A percentile compares a stretch with the other conserved stretches of the same genome.
These are phyloP conservation scores for Penicillium samsonianum DNA, from an alignment of 495 filamentous ascomycete species.

Conservation along the genomic window DNA sequence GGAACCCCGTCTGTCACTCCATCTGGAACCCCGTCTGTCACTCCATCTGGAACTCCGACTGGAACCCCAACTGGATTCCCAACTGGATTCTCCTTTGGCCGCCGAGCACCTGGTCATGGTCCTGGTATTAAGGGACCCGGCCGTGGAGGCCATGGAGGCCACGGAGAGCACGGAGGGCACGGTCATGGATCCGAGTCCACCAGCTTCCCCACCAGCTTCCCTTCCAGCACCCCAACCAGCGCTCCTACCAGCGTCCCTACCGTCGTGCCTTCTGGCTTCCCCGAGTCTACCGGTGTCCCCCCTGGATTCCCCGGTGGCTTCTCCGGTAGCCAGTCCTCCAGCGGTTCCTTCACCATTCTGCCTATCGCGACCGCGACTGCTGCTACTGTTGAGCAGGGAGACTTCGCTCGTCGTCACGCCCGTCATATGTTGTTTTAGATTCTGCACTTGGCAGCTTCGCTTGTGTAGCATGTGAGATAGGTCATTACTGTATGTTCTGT, in stretches of 20 bases:
- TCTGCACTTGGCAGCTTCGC: constrained; percentile 14
- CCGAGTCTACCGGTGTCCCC: constrained; percentile 11
- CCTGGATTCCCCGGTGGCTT: constrained; percentile 11
- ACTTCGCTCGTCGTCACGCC: constrained; percentile 31
- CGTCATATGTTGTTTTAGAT: constrained; percentile 30
- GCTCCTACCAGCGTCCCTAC: not conserved
- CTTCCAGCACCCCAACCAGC: not conserved
- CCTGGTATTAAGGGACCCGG: not conserved
- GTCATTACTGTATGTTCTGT: constrained; percentile 14
- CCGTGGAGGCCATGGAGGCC: too few species aligned
- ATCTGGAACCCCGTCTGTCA: not conserved
- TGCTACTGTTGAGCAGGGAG: constrained; percentile 4
- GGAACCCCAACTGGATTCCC: not conserved
- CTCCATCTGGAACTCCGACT: not conserved
- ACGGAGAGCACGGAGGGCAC: not conserved
- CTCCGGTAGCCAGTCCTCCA: not conserved
- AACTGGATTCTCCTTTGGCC: not conserved
- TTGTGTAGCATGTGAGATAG: constrained; percentile 19
- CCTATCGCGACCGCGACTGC: constrained; percentile 9
- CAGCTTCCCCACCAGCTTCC: not conserved
- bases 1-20: not conserved
- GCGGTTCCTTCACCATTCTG: constrained; percentile 7
- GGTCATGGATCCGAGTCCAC: not conserved
- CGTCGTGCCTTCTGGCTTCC: constrained; percentile 6
- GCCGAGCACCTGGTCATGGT: not conserved